Conservation (phyloP, 2,329 filamentous ascomycete species). For the Aspergillus pseudoglaucus region DNA sequence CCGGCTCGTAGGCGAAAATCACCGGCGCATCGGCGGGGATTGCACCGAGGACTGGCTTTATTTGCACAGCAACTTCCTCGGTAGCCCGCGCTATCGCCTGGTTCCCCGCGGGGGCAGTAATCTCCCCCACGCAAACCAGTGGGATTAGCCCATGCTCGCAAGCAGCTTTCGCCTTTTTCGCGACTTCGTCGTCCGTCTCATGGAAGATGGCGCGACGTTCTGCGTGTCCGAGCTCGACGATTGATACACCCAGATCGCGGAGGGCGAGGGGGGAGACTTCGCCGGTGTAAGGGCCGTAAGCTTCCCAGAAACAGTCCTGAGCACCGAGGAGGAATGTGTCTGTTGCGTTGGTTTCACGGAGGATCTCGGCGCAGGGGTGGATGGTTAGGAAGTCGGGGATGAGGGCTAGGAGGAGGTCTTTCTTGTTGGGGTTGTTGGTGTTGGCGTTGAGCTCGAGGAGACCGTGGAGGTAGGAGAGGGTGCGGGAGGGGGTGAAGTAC, state of each 20-base stretch:
- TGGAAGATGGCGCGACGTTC: conserved; percentile 66
- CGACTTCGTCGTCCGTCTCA: conserved; percentile 65
- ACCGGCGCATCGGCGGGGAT: conserved; percentile 60
- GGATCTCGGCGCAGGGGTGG: conserved; percentile 37
- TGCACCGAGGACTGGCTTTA: conserved; percentile 56
- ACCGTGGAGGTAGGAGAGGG: conserved; percentile 49
- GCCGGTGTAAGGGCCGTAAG: conserved; percentile 68
- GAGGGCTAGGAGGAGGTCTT: conserved; percentile 64
- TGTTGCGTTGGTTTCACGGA: conserved; percentile 25
- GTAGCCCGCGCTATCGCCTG: conserved; percentile 53
- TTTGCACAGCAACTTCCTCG: conserved; percentile 59
- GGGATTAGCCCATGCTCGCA: conserved; percentile 66
- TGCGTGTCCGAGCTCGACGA: conserved; percentile 76
- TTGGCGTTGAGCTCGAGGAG: conserved; percentile 46
- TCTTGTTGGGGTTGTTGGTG: conserved; percentile 35
- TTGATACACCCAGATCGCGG: conserved; percentile 58
- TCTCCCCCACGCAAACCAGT: conserved; percentile 74
- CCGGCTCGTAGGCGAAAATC: conserved; percentile 77
- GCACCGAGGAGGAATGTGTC: conserved; percentile 61
- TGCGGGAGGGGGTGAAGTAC: conserved; percentile 40
- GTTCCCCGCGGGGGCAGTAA: conserved; percentile 40
- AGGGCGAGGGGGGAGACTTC: conserved; percentile 67
- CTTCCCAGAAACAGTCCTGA: conserved; percentile 67
- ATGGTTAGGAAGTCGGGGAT: conserved; percentile 72
- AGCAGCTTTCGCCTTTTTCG: conserved; percentile 63